Percentiles rank a stretch among this genome's conserved stretches.
phyloP scores from a whole-genome alignment of 768 basidiomycete genomes.

The Pholiota molesta region DNA sequence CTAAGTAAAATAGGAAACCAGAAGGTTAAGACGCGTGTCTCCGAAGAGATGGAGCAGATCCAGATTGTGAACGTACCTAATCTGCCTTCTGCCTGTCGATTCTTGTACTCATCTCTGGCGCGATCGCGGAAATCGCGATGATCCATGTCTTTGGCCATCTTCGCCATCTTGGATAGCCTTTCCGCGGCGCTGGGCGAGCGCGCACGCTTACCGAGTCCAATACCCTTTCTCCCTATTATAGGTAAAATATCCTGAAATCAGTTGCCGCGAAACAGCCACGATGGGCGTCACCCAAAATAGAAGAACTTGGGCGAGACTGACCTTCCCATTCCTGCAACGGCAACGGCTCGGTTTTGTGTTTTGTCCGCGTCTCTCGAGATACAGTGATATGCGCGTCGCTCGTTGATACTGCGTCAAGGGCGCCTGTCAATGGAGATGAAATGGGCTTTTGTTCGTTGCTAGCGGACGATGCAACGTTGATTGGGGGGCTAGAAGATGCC shows the following conservation, averaged over 20 bases:
- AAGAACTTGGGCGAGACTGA: constrained; percentile 27
- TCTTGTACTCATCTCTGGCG: constrained; percentile 73
- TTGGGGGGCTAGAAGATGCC: neutral
- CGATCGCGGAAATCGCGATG: constrained; percentile 71
- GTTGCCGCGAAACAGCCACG: neutral
- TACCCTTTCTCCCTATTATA: constrained; percentile 73
- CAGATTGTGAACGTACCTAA: constrained; percentile 43
- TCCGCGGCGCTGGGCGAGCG: constrained; percentile 65
- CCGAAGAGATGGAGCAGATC: constrained; percentile 1
- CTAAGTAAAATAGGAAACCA: constrained; percentile 24
- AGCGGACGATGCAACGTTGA: constrained; percentile 2
- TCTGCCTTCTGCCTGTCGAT: constrained; percentile 71
- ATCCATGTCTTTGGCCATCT: constrained; percentile 64
- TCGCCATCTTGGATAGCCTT: constrained; percentile 74
- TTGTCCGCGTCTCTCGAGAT: constrained; percentile 13
- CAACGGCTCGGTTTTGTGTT: constrained; percentile 67
- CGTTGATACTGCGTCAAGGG: neutral
- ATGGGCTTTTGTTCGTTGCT: constrained; percentile 13
- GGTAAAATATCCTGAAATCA: constrained; percentile 13
- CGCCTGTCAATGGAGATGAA: constrained; percentile 13
- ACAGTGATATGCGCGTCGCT: neutral
- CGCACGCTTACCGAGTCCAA: constrained; percentile 70
- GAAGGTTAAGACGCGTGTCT: neutral
- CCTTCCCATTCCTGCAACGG: constrained; percentile 84
- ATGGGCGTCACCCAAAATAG: constrained; percentile 5